Conservation (phyloP, 805 yeast species). For the Metschnikowia chrysomelidarum region DNA sequence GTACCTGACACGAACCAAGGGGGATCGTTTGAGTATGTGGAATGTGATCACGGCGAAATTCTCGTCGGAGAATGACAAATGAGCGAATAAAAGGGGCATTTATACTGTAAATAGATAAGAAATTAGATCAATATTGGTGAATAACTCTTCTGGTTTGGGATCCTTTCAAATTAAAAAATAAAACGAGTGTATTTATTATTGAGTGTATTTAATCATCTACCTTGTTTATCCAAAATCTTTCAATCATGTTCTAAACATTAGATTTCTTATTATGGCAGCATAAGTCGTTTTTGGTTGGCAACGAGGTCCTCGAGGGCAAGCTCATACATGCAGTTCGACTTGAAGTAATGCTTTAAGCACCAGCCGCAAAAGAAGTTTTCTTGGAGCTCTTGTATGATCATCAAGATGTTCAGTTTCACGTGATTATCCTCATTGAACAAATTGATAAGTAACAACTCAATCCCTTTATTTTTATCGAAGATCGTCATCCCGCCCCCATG, state of each 20-base stretch:
- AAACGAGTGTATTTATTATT: too few species aligned
- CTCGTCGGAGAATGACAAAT: conserved; percentile 8
- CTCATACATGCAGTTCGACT: conserved; percentile 39
- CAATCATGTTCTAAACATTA: too few species aligned
- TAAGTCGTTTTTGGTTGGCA: conserved; percentile 3
- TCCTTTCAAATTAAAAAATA: too few species aligned
- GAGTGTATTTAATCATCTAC: too few species aligned
- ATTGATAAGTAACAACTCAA: conserved; percentile 40
- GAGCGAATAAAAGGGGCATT: too few species aligned
- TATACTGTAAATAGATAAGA: too few species aligned
- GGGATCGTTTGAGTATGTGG: conserved; percentile 47
- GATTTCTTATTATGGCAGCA: too few species aligned
- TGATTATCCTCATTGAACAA: conserved; percentile 42
- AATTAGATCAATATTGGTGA: too few species aligned
- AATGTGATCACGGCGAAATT: conserved; percentile 15
- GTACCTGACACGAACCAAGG: conserved; percentile 54
- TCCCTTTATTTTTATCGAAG: conserved; percentile 45
- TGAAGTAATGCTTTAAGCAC: conserved; percentile 38
- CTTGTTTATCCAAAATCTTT: too few species aligned
- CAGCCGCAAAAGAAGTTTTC: conserved; percentile 45
- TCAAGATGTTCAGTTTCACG: conserved; percentile 37
- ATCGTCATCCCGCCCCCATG: conserved; percentile 42
- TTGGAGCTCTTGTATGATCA: conserved; percentile 43
- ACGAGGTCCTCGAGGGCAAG: conserved; percentile 38
- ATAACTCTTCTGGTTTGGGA: too few species aligned